These are phyloP conservation scores for Guadua angustifolia DNA, from an alignment of 176 grass and related monocot species.

Conservation along the genomic window DNA sequence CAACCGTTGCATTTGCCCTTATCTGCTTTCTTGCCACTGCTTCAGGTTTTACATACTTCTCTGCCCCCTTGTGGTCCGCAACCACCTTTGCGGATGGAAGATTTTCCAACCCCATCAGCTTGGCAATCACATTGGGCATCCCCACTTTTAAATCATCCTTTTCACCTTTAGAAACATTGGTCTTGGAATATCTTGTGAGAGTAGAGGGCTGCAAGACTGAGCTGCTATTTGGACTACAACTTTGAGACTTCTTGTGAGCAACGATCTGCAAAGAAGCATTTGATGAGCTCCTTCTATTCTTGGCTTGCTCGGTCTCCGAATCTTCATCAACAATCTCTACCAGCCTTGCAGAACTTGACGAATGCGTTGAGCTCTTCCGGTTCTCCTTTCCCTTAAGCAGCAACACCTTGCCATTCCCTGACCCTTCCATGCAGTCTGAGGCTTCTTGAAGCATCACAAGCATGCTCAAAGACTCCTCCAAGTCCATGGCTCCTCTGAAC, in stretches of 20 bases:
- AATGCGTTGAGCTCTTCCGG: conserved; percentile 28
- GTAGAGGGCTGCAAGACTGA: conserved; percentile 27
- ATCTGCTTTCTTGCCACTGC: conserved; percentile 42
- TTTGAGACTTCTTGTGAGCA: conserved; percentile 49
- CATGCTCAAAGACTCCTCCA: conserved; percentile 86
- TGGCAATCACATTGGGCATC: conserved; percentile 80
- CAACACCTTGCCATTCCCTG: conserved; percentile 58
- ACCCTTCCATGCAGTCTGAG: conserved; percentile 65
- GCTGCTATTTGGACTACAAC: conserved; percentile 25
- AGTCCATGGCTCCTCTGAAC: conserved; percentile 72
- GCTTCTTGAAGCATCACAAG: conserved; percentile 85
- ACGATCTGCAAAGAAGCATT: conserved; percentile 51
- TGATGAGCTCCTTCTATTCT: conserved; percentile 26
- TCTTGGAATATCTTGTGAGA: conserved; percentile 29
- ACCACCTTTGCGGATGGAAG: conserved; percentile 54
- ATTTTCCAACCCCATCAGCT: conserved; percentile 92
- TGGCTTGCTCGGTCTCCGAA: conserved; percentile 27
- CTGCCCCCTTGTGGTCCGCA: conserved; percentile 38
- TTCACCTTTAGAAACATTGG: conserved; percentile 23
- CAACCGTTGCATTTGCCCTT: background rate
- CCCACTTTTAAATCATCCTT: conserved; percentile 59
- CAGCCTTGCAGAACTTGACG: conserved; percentile 37
- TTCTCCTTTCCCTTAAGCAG: conserved; percentile 72
- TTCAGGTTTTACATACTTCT: conserved; percentile 59
- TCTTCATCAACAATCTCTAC: conserved; percentile 50